Base-by-base conservation (phyloP, 768 basidiomycete species). In the Atractiella rhizophila region DNA sequence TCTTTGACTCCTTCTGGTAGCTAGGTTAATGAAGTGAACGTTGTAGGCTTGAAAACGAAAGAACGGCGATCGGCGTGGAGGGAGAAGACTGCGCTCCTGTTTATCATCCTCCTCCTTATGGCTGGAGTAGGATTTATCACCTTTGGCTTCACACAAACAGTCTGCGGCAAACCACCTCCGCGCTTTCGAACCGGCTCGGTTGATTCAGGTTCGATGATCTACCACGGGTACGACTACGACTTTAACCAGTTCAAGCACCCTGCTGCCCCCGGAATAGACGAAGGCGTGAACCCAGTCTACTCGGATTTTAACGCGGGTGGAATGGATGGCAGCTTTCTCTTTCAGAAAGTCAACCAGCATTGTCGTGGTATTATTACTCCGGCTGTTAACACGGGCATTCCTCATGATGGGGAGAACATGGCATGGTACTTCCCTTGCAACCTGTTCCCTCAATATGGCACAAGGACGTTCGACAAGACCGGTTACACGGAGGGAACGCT, bases 371-470 rank as follows among this genome's bases (percentile, higher is more conserved):
- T 82, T 55, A 75, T 98, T 52, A 74, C 69, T 4, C 70, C 72
- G 48, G 68, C 78, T 5, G 49, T 64, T 23, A 71, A 68, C 33
- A 76, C 77, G 6, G 68, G 66, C 41, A 88, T 94, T 52, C 64
- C 70, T 4, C 30, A 46, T 28, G 68, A 70, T 26, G 66, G 56
- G 6, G 70, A 71, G 37, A 55, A 63, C 35, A 59, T 83, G 52
- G 77, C 80, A 47, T 96, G 86, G 86, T 94, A 94, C 58, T 91
- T 96, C 61, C 91, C 91, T 1, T 98, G 91, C 66, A 96, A 98
- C 54, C 61, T 88, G 33, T 76, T 66, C 62, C 67, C 71, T 50
- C 85, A 86, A 60, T 65, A 64, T 48, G 71, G 74, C 5, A 70
- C 56, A 10, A 60, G 62, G 3, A 62, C 65, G 1, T 63, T 65